A percentile compares a stretch with the other conserved stretches of the same genome.
Conservation (phyloP, 2,329 filamentous ascomycete species). For the Colletotrichum liriopes region DNA sequence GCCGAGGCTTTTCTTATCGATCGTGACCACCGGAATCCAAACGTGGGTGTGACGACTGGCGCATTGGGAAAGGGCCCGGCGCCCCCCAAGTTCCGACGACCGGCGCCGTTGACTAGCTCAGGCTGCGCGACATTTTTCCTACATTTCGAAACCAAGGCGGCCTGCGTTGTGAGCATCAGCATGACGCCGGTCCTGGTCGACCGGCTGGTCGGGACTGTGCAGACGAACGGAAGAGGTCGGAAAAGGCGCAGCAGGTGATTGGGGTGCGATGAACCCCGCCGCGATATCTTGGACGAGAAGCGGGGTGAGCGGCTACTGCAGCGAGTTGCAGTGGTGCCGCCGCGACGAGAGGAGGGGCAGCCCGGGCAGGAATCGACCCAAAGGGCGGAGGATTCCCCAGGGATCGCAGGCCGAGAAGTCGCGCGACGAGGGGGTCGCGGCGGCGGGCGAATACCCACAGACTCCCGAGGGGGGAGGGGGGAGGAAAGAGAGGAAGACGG, state of each 20-base stretch:
- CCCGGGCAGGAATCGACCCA: constrained; percentile 38
- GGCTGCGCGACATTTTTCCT: constrained; percentile 29
- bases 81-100: constrained; percentile 23
- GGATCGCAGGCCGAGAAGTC: constrained; percentile 33
- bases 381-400: constrained; percentile 39
- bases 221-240: constrained; percentile 39
- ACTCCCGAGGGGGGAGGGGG: constrained; percentile 19
- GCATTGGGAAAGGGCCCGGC: constrained; percentile 13
- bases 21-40: constrained; percentile 37
- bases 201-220: constrained; percentile 35
- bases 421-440: constrained; percentile 18
- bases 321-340: constrained; percentile 33
- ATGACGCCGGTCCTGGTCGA: constrained; percentile 23
- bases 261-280: constrained; percentile 38
- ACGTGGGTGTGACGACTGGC: constrained; percentile 40
- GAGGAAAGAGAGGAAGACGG: neutral
- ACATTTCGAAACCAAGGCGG: constrained; percentile 16
- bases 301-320: constrained; percentile 40
- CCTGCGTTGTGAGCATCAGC: constrained; percentile 1
- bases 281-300: constrained; percentile 39
- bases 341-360: constrained; percentile 25
- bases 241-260: constrained; percentile 17
- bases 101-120: constrained; percentile 9
- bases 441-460: constrained; percentile 34
- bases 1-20: constrained; percentile 38